phyloP scores from a whole-genome alignment of 1,139 yeast genomes.

The Debaryomyces udenii region DNA sequence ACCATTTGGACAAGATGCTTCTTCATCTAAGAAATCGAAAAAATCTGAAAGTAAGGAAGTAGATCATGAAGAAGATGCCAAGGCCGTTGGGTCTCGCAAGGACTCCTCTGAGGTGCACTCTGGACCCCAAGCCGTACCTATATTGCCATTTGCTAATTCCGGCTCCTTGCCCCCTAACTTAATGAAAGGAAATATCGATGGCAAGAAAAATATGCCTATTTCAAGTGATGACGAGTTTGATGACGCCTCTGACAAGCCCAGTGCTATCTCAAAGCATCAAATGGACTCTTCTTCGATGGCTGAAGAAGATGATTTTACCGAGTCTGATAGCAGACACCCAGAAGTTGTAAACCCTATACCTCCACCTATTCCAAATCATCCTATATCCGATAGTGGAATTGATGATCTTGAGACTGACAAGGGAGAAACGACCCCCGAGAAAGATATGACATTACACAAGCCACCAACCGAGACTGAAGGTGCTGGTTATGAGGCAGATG shows the following conservation, averaged over 20 bases:
- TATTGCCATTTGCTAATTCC: slow-evolving; percentile 49
- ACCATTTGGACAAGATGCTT: slow-evolving; percentile 32
- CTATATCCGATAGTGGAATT: slow-evolving; percentile 23
- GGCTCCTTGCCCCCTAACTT: slow-evolving; percentile 24
- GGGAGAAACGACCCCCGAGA: slow-evolving; percentile 8
- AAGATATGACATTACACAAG: slow-evolving; percentile 16
- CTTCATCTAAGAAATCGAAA: slow-evolving; percentile 15
- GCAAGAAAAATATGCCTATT: slow-evolving; percentile 5
- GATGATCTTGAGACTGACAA: slow-evolving; percentile 15
- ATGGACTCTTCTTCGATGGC: slow-evolving; percentile 33
- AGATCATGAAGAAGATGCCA: slow-evolving; percentile 9
- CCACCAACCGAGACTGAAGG: slow-evolving; percentile 30
- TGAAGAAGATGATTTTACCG: slow-evolving; percentile 33
- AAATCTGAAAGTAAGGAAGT: slow-evolving; percentile 17
- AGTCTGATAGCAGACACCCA: slow-evolving; percentile 19
- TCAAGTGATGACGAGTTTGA: slow-evolving; percentile 9
- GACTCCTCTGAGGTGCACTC: slow-evolving; percentile 15
- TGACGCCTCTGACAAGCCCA: slow-evolving; percentile 9
- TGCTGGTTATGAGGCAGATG: slow-evolving; percentile 51
- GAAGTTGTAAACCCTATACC: slow-evolving; percentile 14
- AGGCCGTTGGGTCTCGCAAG: slow-evolving; percentile 17
- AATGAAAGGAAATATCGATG: background rate
- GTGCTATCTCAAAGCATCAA: slow-evolving; percentile 3
- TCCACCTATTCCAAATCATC: slow-evolving; percentile 3
- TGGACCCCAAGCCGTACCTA: slow-evolving; percentile 46